Base-by-base conservation (phyloP, 2,329 filamentous ascomycete species). In the Fusarium sp. region DNA sequence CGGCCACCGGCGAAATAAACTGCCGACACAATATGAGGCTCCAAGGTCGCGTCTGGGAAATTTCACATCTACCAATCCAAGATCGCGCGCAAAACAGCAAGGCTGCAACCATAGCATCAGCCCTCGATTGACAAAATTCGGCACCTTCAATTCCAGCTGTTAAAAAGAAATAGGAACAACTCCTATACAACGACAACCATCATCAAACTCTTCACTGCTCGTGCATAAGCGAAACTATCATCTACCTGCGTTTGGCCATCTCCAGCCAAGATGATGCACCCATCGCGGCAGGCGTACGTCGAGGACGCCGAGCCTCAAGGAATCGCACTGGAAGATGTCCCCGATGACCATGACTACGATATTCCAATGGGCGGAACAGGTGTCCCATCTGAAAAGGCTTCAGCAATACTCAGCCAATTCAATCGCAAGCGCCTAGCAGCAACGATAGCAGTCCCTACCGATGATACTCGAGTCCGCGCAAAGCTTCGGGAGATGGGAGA, bases 211-310 rank as follows among this genome's bases (percentile, higher is more conserved):
- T 6, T 18, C 48, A 17, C 24, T 58, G 26, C 4, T 28, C 26
- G 42, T 54, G 20, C 35, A 55, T 15, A 55, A 26, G 42, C 39
- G 13, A 70, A 41, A 22, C 38, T 12, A 36, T 20, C 20, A 14
- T 35, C 10, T 35, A 47, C 22, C 15, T 22, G n/a, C 7, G 12
- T 26, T 35, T 51, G 49, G 31, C 39, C 26, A 61, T 31, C 48
- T 42, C 33, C 24, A 62, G 67, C 72, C 83, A 86, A 79, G 74
- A 90, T 89, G 85, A 91, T 97, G 86, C 96, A 98, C 86, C 96
- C 96, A 66, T 91, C 96, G 82, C 90, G 96, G 75, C 93, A 96
- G 84, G 96, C 96, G 47, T 98, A 97, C 83, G 95, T 98, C 74
- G 96, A 98, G 87, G 96, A 98, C 80, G 91, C 86, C 48, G 87